Percentiles rank a stretch among this genome's conserved stretches.
Conservation (phyloP, 805 yeast genomes). For the Candida coquimbonensis region DNA sequence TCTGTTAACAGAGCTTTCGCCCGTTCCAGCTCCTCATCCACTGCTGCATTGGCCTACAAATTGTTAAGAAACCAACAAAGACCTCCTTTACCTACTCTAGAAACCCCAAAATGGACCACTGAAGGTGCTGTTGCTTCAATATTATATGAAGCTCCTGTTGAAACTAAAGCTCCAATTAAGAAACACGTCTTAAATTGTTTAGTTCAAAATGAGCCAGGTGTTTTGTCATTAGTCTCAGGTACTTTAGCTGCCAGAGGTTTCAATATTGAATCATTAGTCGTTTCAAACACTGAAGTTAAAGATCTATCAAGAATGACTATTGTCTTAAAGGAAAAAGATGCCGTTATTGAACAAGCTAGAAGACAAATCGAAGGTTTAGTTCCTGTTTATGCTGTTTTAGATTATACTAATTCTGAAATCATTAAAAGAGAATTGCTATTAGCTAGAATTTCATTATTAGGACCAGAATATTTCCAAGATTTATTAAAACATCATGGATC, state of each 20-base stretch:
- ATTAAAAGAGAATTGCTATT: conserved; percentile 85
- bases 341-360: conserved; percentile 95
- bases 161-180: conserved; percentile 51
- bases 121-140: conserved; percentile 94
- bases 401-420: conserved; percentile 84
- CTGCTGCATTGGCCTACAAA: conserved; percentile 93
- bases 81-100: conserved; percentile 90
- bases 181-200: conserved; percentile 93
- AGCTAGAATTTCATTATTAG: conserved; percentile 87
- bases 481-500: conserved; percentile 73
- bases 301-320: conserved; percentile 97
- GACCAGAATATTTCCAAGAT: conserved; percentile 98
- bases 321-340: conserved; percentile 89
- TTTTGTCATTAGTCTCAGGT: conserved; percentile 85
- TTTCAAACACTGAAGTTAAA: conserved; percentile 91
- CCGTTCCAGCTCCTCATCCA: conserved; percentile 49
- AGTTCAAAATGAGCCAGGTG: conserved; percentile 99
- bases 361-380: conserved; percentile 97
- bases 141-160: conserved; percentile 77
- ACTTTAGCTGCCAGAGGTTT: conserved; percentile 97
- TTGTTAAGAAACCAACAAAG: conserved; percentile 74
- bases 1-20: conserved; percentile 1
- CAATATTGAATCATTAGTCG: conserved; percentile 95
- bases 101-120: conserved; percentile 94
- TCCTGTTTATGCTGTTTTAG: conserved; percentile 96